Evolutionary conservation across 495 filamentous ascomycete species (phyloP), one percentile per base, ranked within the genome.

Genomic region (Coniosporium apollinis): DNA sequence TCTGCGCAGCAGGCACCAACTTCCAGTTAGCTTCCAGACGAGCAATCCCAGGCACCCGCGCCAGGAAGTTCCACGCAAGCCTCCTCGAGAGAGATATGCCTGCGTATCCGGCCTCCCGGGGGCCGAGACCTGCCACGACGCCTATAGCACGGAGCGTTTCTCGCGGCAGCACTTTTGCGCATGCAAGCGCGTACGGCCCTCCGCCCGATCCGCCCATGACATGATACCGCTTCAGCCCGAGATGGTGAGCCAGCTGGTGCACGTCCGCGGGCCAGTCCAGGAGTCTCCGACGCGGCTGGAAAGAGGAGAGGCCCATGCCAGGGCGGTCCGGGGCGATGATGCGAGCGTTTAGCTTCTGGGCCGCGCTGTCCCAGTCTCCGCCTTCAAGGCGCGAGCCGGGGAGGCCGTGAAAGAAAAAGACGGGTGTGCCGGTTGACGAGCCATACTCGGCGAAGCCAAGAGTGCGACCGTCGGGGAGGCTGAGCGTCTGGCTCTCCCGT

Each of bases 171-270:
- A 30, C 34, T 13, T 54, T 36, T 11, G 56, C 58, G 36, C 63
- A 68, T 0, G 65, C 65, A 10, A 67, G 37, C 3, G 56, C 60
- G 38, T 61, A 68, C 1, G 64, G 64, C 1, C 50, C 56, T 1
- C 66, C 66, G 1, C 64, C 64, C 0, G 58, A 64, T 17, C 45
- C 39, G 2, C 63, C 64, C n/a, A 70, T 24, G 11, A 67, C 39
- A 5, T 46, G 51, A 44, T 63, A 68, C 6, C 47, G 42, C 0
- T 34, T 34, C 0, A 66, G 29, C 0, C 44, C 41, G 1, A 66
- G 41, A 29, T 63, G 48, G 17, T 42, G 33, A 4, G 56, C 56
- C 0, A 68, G 47, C 0, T 49, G 48, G 4, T 43, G 42, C 8
- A 66, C 45, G 30, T 68, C 64, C 9, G 37, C 28, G 0, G 60